phyloP scores from a whole-genome alignment of 805 yeast genomes.

The Candida silvatica region DNA sequence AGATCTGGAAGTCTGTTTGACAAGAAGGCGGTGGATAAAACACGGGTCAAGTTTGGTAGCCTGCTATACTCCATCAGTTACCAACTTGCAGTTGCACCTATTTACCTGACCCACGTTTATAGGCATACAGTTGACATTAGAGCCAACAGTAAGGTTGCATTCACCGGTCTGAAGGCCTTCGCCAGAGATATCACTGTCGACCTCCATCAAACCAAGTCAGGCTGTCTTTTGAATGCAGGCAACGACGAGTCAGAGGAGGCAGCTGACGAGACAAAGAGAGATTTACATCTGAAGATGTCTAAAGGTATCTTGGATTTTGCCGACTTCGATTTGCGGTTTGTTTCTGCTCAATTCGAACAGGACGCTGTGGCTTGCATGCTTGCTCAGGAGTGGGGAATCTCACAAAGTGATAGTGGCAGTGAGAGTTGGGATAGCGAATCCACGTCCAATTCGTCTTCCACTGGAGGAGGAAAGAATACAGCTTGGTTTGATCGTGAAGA shows the following conservation, averaged over 20 bases:
- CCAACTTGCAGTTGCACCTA: conserved; percentile 60
- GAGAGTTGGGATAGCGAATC: too few species aligned
- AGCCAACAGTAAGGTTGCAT: conserved; percentile 37
- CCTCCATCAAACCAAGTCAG: conserved; percentile 53
- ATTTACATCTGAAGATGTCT: conserved; percentile 50
- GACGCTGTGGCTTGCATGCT: conserved; percentile 35
- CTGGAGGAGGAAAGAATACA: conserved; percentile 10
- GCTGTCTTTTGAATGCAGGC: conserved; percentile 18
- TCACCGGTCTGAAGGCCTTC: conserved; percentile 65
- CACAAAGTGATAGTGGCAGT: conserved; percentile 5
- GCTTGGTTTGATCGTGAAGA: conserved; percentile 73
- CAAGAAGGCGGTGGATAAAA: conserved; percentile 4
- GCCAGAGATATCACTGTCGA: conserved; percentile 51
- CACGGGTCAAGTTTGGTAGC: conserved; percentile 22
- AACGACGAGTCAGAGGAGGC: conserved; percentile 17
- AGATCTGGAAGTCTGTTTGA: conserved; percentile 63
- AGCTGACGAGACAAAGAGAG: conserved; percentile 33
- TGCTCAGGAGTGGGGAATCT: conserved; percentile 25
- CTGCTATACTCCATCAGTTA: conserved; percentile 68
- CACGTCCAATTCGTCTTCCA: conserved; percentile 11
- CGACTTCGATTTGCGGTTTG: conserved; percentile 58
- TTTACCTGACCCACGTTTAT: conserved; percentile 68
- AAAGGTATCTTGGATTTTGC: conserved; percentile 65
- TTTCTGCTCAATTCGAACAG: conserved; percentile 59
- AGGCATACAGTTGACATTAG: conserved; percentile 33